These are phyloP conservation scores for Aspergillus mulundensis DNA, from an alignment of 495 filamentous ascomycete genomes.

Conservation along the genomic window DNA sequence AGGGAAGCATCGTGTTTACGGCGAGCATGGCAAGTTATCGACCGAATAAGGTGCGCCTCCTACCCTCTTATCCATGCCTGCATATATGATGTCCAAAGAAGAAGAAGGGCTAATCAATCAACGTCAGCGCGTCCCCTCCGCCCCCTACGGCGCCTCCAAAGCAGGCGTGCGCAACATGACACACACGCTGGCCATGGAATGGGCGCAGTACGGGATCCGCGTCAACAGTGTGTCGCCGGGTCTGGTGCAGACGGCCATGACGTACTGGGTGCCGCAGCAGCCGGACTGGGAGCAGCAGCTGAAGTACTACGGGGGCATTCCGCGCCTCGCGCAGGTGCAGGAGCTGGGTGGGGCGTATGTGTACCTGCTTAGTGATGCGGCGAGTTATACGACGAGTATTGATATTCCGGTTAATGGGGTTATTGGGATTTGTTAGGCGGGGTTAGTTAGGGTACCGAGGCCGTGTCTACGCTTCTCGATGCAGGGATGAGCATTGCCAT, in stretches of 20 bases:
- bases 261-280: constrained; percentile 36
- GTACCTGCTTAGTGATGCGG: constrained; percentile 34
- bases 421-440: not conserved
- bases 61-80: constrained; percentile 17
- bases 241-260: constrained; percentile 37
- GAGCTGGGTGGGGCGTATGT: constrained; percentile 42
- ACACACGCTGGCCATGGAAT: constrained; percentile 47
- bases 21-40: constrained; percentile 22
- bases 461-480: no score
- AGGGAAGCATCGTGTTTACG: constrained; percentile 25
- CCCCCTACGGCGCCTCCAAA: constrained; percentile 33
- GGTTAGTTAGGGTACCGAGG: no score
- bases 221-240: constrained; percentile 41
- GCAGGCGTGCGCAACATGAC: constrained; percentile 36
- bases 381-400: constrained; percentile 5
- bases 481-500: no score
- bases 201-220: constrained; percentile 44
- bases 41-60: constrained; percentile 27
- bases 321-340: constrained; percentile 33
- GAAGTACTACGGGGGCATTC: constrained; percentile 45
- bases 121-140: constrained; percentile 27
- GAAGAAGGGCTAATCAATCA: not conserved
- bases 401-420: constrained; percentile 4
- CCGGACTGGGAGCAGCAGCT: constrained; percentile 40
- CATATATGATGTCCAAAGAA: no score